phyloP scores from a whole-genome alignment of 2,329 filamentous ascomycete species.

The Xylaria arbuscula region DNA sequence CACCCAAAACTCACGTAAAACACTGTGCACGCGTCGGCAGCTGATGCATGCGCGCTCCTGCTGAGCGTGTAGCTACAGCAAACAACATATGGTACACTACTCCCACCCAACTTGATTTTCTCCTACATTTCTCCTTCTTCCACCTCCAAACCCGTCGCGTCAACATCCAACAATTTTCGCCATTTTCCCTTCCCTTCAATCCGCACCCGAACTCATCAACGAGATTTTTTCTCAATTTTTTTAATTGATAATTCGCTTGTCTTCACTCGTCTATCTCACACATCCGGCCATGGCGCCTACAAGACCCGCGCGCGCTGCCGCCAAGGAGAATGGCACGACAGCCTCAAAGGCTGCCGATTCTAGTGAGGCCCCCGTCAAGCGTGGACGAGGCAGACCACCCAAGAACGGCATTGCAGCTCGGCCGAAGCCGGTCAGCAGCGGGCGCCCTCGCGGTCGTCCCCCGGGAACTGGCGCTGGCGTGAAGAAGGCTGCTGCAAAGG shows the following conservation, averaged over 20 bases:
- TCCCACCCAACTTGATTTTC: conserved; percentile 5
- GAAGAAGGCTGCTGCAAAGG: conserved; percentile 44
- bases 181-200: conserved; percentile 14
- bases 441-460: conserved; percentile 62
- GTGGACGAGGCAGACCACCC: conserved; percentile 54
- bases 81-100: conserved; percentile 12
- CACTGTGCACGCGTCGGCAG: conserved; percentile 15
- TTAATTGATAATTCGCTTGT: neutral
- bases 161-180: neutral
- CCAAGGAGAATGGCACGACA: conserved; percentile 42
- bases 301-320: conserved; percentile 37
- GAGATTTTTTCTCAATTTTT: conserved; percentile 18
- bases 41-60: conserved; percentile 14
- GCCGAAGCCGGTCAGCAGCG: conserved; percentile 54
- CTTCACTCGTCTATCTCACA: conserved; percentile 15
- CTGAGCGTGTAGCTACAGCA: conserved; percentile 1
- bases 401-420: conserved; percentile 53
- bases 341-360: conserved; percentile 36
- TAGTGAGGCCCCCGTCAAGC: conserved; percentile 48
- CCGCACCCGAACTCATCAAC: neutral
- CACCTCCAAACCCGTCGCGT: conserved; percentile 28
- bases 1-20: neutral
- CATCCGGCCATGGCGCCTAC: conserved; percentile 43
- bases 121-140: conserved; percentile 16
- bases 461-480: conserved; percentile 54